Conservation (phyloP, 2,329 filamentous ascomycete species). For the Fusarium zealandicum region DNA sequence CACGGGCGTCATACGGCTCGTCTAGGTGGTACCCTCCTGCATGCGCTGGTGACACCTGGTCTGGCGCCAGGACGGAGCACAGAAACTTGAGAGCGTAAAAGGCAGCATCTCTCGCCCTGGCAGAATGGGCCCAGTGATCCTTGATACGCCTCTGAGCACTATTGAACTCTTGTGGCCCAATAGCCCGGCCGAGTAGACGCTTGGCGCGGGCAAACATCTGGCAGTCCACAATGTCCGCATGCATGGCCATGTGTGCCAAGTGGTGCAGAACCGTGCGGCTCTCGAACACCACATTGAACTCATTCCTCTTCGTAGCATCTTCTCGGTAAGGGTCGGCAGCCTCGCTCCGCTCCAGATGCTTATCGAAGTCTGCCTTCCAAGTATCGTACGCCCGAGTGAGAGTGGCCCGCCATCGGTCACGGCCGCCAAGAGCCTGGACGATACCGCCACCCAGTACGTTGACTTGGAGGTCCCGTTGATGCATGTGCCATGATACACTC, state of each 20-base stretch:
- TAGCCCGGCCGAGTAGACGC: constrained; percentile 82
- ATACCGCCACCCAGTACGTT: constrained; percentile 79
- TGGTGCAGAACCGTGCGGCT: constrained; percentile 90
- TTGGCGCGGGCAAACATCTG: constrained; percentile 93
- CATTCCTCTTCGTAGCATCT: constrained; percentile 67
- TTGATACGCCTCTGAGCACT: constrained; percentile 85
- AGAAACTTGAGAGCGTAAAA: constrained; percentile 93
- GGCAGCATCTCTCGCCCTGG: constrained; percentile 86
- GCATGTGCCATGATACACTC: constrained; percentile 97
- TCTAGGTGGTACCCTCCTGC: constrained; percentile 52
- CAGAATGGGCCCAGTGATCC: constrained; percentile 86
- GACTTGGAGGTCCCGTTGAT: constrained; percentile 91
- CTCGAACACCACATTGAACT: constrained; percentile 75
- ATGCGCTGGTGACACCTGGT: constrained; percentile 46
- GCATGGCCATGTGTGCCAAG: constrained; percentile 96
- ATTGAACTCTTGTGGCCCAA: constrained; percentile 81
- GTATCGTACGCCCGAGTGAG: constrained; percentile 89
- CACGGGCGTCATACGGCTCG: constrained; percentile 76
- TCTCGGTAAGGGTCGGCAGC: constrained; percentile 62
- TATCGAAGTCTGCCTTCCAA: constrained; percentile 93
- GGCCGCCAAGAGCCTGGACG: constrained; percentile 78
- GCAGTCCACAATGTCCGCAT: constrained; percentile 96
- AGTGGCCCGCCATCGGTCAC: constrained; percentile 89
- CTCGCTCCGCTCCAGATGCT: constrained; percentile 71
- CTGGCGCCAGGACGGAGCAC: constrained; percentile 77